These are phyloP conservation scores for Colletotrichum theobromicola DNA, from an alignment of 2,329 filamentous ascomycete genomes.

Conservation along the genomic window DNA sequence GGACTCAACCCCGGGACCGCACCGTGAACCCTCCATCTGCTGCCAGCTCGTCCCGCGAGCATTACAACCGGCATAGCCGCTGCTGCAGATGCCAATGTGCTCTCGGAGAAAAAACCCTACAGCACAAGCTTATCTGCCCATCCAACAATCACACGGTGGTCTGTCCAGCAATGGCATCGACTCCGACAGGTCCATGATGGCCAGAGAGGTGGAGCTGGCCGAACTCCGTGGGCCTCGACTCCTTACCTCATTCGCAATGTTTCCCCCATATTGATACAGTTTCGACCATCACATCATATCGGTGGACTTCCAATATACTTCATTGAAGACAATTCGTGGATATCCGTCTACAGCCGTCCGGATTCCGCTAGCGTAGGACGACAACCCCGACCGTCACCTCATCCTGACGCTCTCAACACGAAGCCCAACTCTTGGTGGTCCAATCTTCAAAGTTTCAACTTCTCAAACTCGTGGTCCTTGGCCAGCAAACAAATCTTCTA, in stretches of 20 bases:
- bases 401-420: neutral
- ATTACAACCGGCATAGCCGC: conserved; percentile 5
- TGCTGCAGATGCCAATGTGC: conserved; percentile 8
- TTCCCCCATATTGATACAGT: neutral
- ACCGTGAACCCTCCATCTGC: neutral
- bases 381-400: neutral
- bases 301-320: neutral
- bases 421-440: neutral
- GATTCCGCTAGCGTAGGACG: neutral
- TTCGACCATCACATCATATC: neutral
- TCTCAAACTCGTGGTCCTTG: neutral
- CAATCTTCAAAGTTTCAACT: neutral
- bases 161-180: conserved; percentile 2
- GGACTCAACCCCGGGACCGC: neutral
- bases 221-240: neutral
- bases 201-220: conserved; percentile 3
- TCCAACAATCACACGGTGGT: conserved; percentile 14
- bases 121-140: neutral
- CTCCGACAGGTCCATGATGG: conserved; percentile 9
- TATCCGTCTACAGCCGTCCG: neutral
- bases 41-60: neutral
- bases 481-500: neutral
- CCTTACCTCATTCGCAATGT: neutral
- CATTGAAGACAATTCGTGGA: conserved; percentile 13
- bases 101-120: conserved; percentile 10